Conservation (phyloP, 768 basidiomycete genomes). For the Sporobolomyces pararoseus region DNA sequence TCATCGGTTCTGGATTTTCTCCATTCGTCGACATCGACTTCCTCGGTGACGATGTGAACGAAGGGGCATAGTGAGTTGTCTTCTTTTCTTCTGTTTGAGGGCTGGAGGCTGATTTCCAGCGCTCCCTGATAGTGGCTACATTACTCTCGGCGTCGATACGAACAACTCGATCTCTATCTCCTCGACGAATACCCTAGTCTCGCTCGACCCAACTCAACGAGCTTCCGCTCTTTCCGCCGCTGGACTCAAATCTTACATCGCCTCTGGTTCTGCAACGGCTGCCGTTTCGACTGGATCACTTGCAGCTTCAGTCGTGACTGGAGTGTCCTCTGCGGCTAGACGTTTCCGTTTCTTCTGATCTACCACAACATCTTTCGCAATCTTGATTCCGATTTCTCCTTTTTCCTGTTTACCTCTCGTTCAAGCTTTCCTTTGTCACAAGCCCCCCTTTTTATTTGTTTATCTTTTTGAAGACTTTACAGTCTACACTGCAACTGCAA, state of each 20-base stretch:
- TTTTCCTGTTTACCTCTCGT: too few relatives aligned
- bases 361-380: too few relatives aligned
- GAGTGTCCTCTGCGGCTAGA: neutral
- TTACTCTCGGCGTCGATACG: conserved; percentile 28
- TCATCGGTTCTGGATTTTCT: conserved; percentile 45
- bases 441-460: too few relatives aligned
- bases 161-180: conserved; percentile 10
- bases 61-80: conserved; percentile 15
- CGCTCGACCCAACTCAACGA: conserved; percentile 10
- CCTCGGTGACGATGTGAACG: conserved; percentile 37
- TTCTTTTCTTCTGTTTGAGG: neutral
- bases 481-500: too few relatives aligned
- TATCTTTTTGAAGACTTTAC: too few relatives aligned
- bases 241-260: conserved; percentile 6
- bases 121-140: conserved; percentile 7
- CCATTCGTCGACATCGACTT: conserved; percentile 45
- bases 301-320: conserved; percentile 7
- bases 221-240: conserved; percentile 13
- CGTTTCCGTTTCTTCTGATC: neutral
- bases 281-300: conserved; percentile 6
- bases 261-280: neutral
- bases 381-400: neutral
- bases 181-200: conserved; percentile 5
- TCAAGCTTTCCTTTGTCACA: too few relatives aligned
- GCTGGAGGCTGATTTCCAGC: neutral